These are phyloP conservation scores for Tulasnella calospora DNA, from an alignment of 768 basidiomycete species.

Conservation along the genomic window DNA sequence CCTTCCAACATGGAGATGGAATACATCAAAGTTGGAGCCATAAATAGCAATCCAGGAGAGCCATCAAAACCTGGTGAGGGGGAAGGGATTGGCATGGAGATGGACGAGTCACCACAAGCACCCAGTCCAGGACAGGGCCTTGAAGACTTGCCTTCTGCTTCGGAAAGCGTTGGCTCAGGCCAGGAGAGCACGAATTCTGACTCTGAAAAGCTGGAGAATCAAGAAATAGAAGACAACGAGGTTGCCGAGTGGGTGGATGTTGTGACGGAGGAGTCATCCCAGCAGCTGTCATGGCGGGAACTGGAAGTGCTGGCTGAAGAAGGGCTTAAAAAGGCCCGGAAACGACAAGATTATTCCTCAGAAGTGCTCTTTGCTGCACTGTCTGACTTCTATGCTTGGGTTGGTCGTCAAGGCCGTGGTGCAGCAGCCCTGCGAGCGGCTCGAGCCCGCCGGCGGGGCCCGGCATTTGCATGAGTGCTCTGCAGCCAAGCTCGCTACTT, in stretches of 20 bases:
- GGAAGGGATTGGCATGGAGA: neutral
- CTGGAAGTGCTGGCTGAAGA: neutral
- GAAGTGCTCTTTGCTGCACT: neutral
- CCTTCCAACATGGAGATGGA: neutral
- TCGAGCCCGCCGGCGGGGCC: neutral
- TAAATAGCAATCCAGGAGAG: neutral
- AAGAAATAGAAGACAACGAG: neutral
- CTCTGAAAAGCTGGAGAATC: neutral
- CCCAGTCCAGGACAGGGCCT: neutral
- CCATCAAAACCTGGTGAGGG: neutral
- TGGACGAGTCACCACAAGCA: neutral
- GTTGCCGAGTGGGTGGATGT: neutral
- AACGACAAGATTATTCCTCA: neutral
- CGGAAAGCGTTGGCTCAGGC: neutral
- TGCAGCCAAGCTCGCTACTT: neutral
- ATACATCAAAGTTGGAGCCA: neutral
- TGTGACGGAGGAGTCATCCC: neutral
- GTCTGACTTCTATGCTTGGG: neutral
- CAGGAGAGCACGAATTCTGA: neutral
- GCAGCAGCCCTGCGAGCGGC: neutral
- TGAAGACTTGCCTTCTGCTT: neutral
- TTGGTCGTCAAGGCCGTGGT: neutral
- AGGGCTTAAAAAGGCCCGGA: neutral
- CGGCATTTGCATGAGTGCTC: neutral
- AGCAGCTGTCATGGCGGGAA: neutral